Evolutionary conservation across 495 filamentous ascomycete species (phyloP).

Genomic region (Neurospora tetrasperma): DNA sequence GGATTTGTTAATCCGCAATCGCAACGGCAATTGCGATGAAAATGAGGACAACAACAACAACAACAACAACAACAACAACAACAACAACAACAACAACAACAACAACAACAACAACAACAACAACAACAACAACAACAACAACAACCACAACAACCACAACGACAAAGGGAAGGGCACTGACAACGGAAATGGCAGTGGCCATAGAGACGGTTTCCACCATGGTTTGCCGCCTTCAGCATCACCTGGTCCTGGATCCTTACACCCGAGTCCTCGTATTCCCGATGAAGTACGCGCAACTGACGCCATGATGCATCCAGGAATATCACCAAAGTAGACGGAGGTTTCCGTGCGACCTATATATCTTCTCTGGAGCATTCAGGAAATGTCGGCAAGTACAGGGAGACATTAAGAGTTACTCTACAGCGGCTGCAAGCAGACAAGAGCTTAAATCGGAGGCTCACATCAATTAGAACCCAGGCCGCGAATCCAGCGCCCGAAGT

Average conservation of each 20-base stretch:
- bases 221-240: neutral
- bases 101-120: neutral
- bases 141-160: neutral
- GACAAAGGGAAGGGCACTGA: neutral
- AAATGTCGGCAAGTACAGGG: neutral
- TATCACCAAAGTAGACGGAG: neutral
- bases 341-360: neutral
- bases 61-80: neutral
- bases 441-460: neutral
- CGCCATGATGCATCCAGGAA: neutral
- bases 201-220: neutral
- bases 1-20: neutral
- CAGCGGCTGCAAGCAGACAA: neutral
- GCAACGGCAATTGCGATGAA: neutral
- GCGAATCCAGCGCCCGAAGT: neutral
- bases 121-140: neutral
- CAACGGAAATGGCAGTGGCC: neutral
- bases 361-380: neutral
- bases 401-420: neutral
- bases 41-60: neutral
- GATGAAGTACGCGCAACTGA: neutral
- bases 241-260: neutral
- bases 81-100: neutral
- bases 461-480: neutral
- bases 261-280: neutral